phyloP scores from a whole-genome alignment of 2,329 filamentous ascomycete genomes.

The Trichoderma aggressivum region DNA sequence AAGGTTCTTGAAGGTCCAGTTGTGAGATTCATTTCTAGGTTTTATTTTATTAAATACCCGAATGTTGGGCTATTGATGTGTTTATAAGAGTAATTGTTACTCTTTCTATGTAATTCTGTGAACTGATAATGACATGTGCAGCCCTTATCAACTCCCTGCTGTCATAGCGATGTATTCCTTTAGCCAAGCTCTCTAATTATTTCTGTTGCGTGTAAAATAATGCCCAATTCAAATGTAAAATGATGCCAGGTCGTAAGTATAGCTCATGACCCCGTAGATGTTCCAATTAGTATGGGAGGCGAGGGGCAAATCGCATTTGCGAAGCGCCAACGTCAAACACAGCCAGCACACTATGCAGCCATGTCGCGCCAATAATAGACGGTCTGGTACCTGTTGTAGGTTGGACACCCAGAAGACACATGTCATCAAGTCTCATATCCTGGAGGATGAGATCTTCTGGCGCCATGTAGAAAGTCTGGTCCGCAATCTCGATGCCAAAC shows the following conservation, averaged over 20 bases:
- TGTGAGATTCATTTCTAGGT: background rate
- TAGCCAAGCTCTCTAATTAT: background rate
- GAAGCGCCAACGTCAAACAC: background rate
- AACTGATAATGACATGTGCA: background rate
- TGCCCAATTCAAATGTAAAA: background rate
- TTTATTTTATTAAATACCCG: background rate
- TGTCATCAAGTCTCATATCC: background rate
- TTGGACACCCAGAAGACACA: background rate
- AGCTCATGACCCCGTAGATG: rapidly evolving
- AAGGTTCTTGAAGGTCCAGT: background rate
- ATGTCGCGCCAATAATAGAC: background rate
- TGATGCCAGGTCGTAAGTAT: background rate
- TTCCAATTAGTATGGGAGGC: background rate
- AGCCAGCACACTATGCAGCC: background rate
- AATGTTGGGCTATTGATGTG: background rate
- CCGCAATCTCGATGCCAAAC: background rate
- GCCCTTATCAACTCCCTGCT: background rate
- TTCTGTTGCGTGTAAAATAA: background rate
- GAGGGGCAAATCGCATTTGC: background rate
- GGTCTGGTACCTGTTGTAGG: rapidly evolving
- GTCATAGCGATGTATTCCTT: background rate
- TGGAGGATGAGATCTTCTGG: background rate
- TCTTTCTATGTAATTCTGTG: background rate
- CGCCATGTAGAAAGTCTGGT: background rate
- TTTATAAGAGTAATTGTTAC: background rate